Conservation (phyloP, 495 filamentous ascomycete species). For the Thozetella sp. region DNA sequence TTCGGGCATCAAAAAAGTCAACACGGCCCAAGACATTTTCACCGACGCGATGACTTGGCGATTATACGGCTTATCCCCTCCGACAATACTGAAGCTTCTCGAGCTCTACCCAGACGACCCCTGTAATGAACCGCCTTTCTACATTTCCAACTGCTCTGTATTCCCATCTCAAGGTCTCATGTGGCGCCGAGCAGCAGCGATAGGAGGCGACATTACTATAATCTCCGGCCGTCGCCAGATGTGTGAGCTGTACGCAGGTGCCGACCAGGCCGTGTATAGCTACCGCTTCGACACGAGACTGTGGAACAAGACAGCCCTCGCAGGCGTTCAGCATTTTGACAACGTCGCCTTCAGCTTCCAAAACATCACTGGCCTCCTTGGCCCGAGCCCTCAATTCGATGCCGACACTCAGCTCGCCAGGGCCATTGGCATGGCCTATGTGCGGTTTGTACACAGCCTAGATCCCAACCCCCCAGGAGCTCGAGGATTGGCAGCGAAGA, state of each 20-base stretch:
- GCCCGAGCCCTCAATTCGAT: slow-evolving; percentile 48
- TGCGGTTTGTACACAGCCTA: slow-evolving; percentile 51
- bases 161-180: slow-evolving; percentile 44
- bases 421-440: slow-evolving; percentile 57
- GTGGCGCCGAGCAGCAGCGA: slow-evolving; percentile 55
- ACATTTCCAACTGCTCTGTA: slow-evolving; percentile 38
- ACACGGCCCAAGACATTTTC: slow-evolving; percentile 29
- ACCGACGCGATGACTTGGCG: slow-evolving; percentile 31
- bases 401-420: slow-evolving; percentile 45
- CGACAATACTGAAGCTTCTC: slow-evolving; percentile 38
- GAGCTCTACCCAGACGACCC: slow-evolving; percentile 52
- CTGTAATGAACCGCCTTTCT: slow-evolving; percentile 40
- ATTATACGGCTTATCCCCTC: slow-evolving; percentile 24
- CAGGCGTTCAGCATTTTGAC: slow-evolving; percentile 58
- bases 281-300: slow-evolving; percentile 62
- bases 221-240: slow-evolving; percentile 57
- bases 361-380: slow-evolving; percentile 51
- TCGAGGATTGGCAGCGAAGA: not conserved
- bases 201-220: slow-evolving; percentile 56
- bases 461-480: slow-evolving; percentile 47
- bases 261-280: slow-evolving; percentile 53
- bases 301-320: slow-evolving; percentile 29
- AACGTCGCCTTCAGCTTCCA: slow-evolving; percentile 65
- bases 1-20: not conserved
- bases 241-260: slow-evolving; percentile 51